A percentile compares a stretch with the other conserved stretches of the same genome.
Conservation (phyloP, 2,329 filamentous ascomycete species). For the Cladosporium sp. region DNA sequence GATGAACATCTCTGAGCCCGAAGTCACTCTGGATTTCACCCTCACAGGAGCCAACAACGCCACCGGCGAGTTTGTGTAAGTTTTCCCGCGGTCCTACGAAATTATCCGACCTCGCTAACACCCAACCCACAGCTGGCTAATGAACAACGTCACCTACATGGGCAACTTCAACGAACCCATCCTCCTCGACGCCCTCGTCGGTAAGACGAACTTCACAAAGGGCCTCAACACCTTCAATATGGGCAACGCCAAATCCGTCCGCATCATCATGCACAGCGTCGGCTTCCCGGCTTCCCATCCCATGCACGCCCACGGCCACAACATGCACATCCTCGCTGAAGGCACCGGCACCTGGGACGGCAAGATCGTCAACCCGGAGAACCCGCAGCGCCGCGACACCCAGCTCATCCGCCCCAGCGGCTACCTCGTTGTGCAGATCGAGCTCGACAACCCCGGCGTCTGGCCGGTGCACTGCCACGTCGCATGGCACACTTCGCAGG, state of each 20-base stretch:
- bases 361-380: constrained; percentile 31
- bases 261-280: constrained; percentile 55
- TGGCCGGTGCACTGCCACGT: constrained; percentile 49
- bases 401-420: constrained; percentile 30
- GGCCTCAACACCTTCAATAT: constrained; percentile 49
- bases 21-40: constrained; percentile 29
- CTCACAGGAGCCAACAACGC: constrained; percentile 43
- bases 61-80: constrained; percentile 38
- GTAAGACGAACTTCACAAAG: constrained; percentile 26
- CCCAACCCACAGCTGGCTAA: constrained; percentile 45
- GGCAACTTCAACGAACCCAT: constrained; percentile 34
- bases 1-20: constrained; percentile 30
- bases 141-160: constrained; percentile 52
- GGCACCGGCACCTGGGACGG: constrained; percentile 33
- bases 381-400: constrained; percentile 35
- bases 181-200: constrained; percentile 30
- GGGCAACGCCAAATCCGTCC: constrained; percentile 55
- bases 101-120: background rate
- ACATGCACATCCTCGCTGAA: constrained; percentile 33
- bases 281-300: constrained; percentile 34
- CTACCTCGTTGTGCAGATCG: constrained; percentile 46
- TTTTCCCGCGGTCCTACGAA: background rate
- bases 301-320: constrained; percentile 40
- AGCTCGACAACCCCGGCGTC: constrained; percentile 53
- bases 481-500: constrained; percentile 30